Evolutionary conservation across 2,329 filamentous ascomycete genomes (phyloP).

Genomic region (Penicillium fuscoglaucum): DNA sequence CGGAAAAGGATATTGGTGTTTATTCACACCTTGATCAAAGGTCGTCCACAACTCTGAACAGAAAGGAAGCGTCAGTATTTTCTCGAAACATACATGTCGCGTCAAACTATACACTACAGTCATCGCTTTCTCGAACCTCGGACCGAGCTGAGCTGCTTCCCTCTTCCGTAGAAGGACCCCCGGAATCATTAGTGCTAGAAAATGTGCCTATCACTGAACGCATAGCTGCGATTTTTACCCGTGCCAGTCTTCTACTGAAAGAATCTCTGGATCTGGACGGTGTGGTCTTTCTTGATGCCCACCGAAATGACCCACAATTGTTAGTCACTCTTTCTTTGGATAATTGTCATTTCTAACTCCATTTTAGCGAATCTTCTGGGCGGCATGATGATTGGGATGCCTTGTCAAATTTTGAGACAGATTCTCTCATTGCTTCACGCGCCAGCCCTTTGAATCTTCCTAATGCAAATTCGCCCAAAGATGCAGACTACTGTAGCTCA

Average conservation of each 20-base stretch:
- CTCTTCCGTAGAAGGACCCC: not conserved
- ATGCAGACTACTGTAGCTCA: slow-evolving; percentile 19
- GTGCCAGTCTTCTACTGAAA: slow-evolving; percentile 47
- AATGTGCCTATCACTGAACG: slow-evolving; percentile 19
- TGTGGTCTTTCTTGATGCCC: slow-evolving; percentile 33
- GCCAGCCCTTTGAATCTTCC: not conserved
- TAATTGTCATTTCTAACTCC: not conserved
- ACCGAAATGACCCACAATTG: slow-evolving; percentile 27
- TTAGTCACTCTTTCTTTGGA: slow-evolving; percentile 8
- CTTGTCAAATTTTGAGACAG: slow-evolving; percentile 7
- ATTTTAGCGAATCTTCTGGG: slow-evolving; percentile 17
- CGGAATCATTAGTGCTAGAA: slow-evolving; percentile 3
- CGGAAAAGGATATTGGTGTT: not conserved
- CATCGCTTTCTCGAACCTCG: slow-evolving; percentile 6
- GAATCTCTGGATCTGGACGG: slow-evolving; percentile 47
- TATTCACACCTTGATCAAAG: not conserved
- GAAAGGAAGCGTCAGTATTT: not conserved
- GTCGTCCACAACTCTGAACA: not conserved
- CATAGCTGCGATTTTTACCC: slow-evolving; percentile 40
- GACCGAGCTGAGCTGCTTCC: not conserved
- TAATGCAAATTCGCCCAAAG: not conserved
- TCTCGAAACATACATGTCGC: not conserved
- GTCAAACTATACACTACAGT: slow-evolving; percentile 4
- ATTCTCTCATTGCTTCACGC: not conserved
- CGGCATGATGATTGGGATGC: slow-evolving; percentile 28